Percentiles rank a stretch among this genome's conserved stretches.
These are phyloP conservation scores for Fusarium musae DNA, from an alignment of 2,329 filamentous ascomycete species.

Conservation along the genomic window DNA sequence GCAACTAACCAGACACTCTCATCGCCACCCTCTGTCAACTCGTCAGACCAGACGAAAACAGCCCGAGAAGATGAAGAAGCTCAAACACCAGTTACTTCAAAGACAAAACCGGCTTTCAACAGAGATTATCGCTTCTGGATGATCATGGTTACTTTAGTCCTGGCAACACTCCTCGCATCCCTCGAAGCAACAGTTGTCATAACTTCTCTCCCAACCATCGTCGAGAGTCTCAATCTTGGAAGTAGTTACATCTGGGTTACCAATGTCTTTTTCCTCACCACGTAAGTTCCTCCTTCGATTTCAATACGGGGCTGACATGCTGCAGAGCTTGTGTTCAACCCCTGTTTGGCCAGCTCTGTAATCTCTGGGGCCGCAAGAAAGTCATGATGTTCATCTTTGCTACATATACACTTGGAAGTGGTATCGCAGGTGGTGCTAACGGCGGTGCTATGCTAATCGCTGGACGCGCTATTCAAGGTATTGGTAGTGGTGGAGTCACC, in stretches of 20 bases:
- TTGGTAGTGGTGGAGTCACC: conserved; percentile 42
- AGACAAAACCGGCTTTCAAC: conserved; percentile 12
- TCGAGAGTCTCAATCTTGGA: conserved; percentile 37
- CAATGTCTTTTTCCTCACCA: conserved; percentile 44
- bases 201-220: conserved; percentile 44
- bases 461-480: conserved; percentile 56
- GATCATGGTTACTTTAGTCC: conserved; percentile 40
- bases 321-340: conserved; percentile 55
- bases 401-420: conserved; percentile 63
- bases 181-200: conserved; percentile 43
- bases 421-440: conserved; percentile 56
- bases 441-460: conserved; percentile 57
- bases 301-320: not conserved
- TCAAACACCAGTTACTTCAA: not conserved
- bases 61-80: not conserved
- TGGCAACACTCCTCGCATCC: conserved; percentile 36
- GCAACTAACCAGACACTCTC: not conserved
- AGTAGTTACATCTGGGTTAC: conserved; percentile 46
- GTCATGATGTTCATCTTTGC: conserved; percentile 54
- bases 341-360: conserved; percentile 60
- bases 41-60: not conserved
- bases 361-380: conserved; percentile 64
- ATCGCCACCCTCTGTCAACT: not conserved
- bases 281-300: not conserved
- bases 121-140: conserved; percentile 44